These are phyloP conservation scores for Fusarium pilosicola DNA, from an alignment of 2,329 filamentous ascomycete species.

Conservation along the genomic window DNA sequence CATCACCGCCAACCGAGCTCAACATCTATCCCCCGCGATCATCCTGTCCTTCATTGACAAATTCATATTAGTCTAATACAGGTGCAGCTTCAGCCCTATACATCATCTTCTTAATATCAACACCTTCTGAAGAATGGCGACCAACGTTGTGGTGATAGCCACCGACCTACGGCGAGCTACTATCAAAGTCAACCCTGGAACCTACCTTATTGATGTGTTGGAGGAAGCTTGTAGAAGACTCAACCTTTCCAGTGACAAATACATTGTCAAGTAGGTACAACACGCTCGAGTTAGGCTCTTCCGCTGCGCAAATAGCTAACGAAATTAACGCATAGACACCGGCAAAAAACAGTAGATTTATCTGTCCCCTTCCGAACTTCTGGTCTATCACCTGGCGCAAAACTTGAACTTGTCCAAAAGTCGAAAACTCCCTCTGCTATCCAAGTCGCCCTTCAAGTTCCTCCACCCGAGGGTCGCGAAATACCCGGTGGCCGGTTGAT, in stretches of 20 bases:
- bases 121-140: conserved; percentile 69
- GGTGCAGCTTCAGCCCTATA: background rate
- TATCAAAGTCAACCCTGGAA: conserved; percentile 85
- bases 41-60: background rate
- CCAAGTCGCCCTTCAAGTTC: conserved; percentile 88
- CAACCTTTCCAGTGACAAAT: conserved; percentile 75
- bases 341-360: conserved; percentile 86
- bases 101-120: background rate
- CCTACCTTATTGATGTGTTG: conserved; percentile 84
- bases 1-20: conserved; percentile 32
- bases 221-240: conserved; percentile 89
- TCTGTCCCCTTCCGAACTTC: conserved; percentile 85
- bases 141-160: conserved; percentile 89
- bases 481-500: conserved; percentile 74
- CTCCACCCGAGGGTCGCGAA: conserved; percentile 72
- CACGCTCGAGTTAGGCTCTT: background rate
- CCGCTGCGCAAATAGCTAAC: background rate
- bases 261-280: conserved; percentile 77
- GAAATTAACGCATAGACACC: conserved; percentile 64
- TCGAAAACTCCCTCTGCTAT: conserved; percentile 88
- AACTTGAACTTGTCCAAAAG: conserved; percentile 88
- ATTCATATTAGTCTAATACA: background rate
- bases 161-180: conserved; percentile 79
- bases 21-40: conserved; percentile 17
- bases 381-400: conserved; percentile 84